These are phyloP conservation scores for Wickerhamomyces subpelliculosus DNA, from an alignment of 805 yeast genomes.

Conservation along the genomic window DNA sequence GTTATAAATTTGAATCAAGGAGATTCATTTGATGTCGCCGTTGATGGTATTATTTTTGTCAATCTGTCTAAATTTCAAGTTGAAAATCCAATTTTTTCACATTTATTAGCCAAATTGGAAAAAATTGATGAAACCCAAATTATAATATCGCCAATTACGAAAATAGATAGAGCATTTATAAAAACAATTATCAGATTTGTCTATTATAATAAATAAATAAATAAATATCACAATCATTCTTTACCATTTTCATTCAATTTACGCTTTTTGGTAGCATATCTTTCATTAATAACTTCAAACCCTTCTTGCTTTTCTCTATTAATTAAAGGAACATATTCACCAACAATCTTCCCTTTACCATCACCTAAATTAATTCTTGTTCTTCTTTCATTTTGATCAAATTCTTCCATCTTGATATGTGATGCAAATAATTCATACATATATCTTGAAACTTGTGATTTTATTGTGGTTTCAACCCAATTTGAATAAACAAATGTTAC, in stretches of 20 bases:
- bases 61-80: not conserved
- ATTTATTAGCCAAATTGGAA: constrained; percentile 23
- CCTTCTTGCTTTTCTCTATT: constrained; percentile 54
- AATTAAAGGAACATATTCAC: constrained; percentile 48
- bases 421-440: constrained; percentile 20
- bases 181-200: constrained; percentile 7
- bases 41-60: not conserved
- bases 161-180: constrained; percentile 1
- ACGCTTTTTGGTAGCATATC: constrained; percentile 40
- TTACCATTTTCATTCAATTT: constrained; percentile 2
- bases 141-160: not conserved
- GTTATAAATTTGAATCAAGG: not conserved
- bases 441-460: constrained; percentile 39
- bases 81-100: not conserved
- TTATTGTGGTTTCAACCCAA: constrained; percentile 51
- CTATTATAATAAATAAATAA: constrained; percentile 2
- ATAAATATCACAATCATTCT: not conserved
- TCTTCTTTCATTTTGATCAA: not conserved
- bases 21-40: not conserved
- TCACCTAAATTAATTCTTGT: constrained; percentile 59
- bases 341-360: constrained; percentile 61
- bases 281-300: constrained; percentile 62
- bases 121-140: constrained; percentile 21
- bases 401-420: no score
- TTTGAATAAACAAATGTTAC: constrained; percentile 39